phyloP scores from a whole-genome alignment of 2,329 filamentous ascomycete species.

The Phyllosticta citriasiana region DNA sequence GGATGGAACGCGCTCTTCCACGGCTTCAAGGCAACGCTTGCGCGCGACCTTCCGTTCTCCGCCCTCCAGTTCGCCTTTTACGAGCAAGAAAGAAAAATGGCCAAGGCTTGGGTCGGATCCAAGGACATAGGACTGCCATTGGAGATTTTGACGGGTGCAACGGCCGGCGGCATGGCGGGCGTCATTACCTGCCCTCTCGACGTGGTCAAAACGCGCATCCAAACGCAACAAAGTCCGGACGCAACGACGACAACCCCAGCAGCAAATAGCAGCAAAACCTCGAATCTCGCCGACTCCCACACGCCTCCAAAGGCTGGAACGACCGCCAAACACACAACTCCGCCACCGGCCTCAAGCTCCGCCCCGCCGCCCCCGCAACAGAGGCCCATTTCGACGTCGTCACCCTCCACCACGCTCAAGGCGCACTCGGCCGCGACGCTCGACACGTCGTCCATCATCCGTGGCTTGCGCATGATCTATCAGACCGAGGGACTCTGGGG shows the following conservation, averaged over 20 bases:
- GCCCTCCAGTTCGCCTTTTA: conserved; percentile 97
- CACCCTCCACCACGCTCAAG: conserved; percentile 72
- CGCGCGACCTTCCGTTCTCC: conserved; percentile 89
- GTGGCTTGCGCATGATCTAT: conserved; percentile 79
- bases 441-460: conserved; percentile 81
- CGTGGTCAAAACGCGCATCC: conserved; percentile 92
- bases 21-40: conserved; percentile 94
- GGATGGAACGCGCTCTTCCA: conserved; percentile 82
- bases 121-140: conserved; percentile 76
- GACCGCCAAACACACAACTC: conserved; percentile 21
- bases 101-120: conserved; percentile 66
- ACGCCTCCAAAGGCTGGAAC: neutral
- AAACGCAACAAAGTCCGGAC: conserved; percentile 71
- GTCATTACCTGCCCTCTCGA: conserved; percentile 93
- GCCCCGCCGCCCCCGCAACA: conserved; percentile 38
- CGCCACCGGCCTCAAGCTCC: conserved; percentile 17
- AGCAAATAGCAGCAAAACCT: neutral
- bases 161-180: conserved; percentile 84
- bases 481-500: conserved; percentile 77
- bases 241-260: neutral
- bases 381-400: conserved; percentile 78
- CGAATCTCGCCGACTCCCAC: neutral
- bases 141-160: conserved; percentile 81
- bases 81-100: conserved; percentile 81
- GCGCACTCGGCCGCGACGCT: conserved; percentile 70